phyloP scores from a whole-genome alignment of 768 basidiomycete genomes.

The Lentinula sp. region DNA sequence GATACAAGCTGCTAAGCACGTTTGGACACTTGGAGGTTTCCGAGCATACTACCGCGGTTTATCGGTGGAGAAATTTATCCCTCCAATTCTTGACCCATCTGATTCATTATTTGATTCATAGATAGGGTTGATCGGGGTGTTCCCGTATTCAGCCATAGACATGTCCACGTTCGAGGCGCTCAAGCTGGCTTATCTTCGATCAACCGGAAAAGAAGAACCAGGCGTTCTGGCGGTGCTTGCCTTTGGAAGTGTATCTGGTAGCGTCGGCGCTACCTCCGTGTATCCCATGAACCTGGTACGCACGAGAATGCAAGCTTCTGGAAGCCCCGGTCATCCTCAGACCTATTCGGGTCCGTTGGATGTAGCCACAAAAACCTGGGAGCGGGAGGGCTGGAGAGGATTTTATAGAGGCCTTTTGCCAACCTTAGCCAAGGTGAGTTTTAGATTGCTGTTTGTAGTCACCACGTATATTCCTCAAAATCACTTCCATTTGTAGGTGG shows the following conservation, averaged over 20 bases:
- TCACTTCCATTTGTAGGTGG: conserved; percentile 50
- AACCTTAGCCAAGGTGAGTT: conserved; percentile 79
- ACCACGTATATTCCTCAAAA: neutral
- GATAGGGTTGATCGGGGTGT: conserved; percentile 95
- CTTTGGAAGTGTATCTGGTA: conserved; percentile 91
- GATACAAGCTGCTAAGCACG: conserved; percentile 54
- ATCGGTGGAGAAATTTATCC: conserved; percentile 45
- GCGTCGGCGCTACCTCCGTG: conserved; percentile 89
- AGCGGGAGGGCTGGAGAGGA: conserved; percentile 86
- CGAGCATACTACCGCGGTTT: conserved; percentile 89
- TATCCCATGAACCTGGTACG: conserved; percentile 91
- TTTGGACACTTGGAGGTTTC: conserved; percentile 77
- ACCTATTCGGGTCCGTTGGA: conserved; percentile 85
- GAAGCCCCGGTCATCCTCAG: conserved; percentile 92
- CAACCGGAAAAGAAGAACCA: conserved; percentile 85
- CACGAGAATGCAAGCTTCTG: conserved; percentile 93
- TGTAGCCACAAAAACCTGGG: conserved; percentile 74
- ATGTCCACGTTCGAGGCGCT: conserved; percentile 97
- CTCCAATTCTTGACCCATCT: neutral
- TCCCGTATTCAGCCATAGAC: conserved; percentile 95
- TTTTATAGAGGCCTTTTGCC: conserved; percentile 93
- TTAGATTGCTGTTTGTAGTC: neutral
- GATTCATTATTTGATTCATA: conserved; percentile 22
- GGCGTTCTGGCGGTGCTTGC: conserved; percentile 81
- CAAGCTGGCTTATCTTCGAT: conserved; percentile 83